Evolutionary conservation across 1,284 basidiomycete species (phyloP), one percentile per base, ranked within the genome.

Genomic region (Hypsizygus ulmarius): DNA sequence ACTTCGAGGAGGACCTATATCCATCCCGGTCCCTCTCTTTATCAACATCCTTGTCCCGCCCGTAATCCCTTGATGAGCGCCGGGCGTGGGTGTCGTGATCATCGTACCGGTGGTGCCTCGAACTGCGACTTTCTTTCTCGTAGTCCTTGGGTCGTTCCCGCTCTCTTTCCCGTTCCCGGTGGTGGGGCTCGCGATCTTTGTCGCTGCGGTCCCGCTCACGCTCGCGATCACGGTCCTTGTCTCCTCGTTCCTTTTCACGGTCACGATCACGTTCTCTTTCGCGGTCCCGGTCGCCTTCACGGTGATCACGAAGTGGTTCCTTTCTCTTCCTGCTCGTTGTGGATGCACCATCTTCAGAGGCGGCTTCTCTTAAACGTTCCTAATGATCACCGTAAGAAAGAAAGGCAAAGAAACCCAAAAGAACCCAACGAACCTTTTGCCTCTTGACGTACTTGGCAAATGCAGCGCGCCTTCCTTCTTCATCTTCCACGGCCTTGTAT

Each of bases 391-490:
- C 14, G 35, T 62, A 25, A 61, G 44, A 30, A 27, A 19, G n/a
- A 14, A 6, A 46, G 40, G 19, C 16, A 32, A 25, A 39, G 15
- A 42, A 43, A 43, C 29, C 19, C 11, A 28, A 9, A 21, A 11
- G 5, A 10, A 25, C 44, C 32, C 16, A 45, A 56, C 60, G 21
- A 43, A 75, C 90, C 76, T 92, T 93, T 64, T 94, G 90, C 48
- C 93, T 74, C 64, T 88, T 89, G 45, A 93, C 76, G 62, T 84
- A 94, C 67, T 94, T 96, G 11, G 79, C 70, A 64, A 91, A 97
- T 0, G 93, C 92, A 3, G 78, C 74, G 33, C 82, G 81, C 39
- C 90, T 73, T 38, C 84, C 81, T 51, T 91, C 89, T 33, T 94
- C 91, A 43, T 89, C 88, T 42, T 90, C 84, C 5, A 96, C 68